phyloP scores from a whole-genome alignment of 192 early-diverging fungal species.

The Coemansia sp. region DNA sequence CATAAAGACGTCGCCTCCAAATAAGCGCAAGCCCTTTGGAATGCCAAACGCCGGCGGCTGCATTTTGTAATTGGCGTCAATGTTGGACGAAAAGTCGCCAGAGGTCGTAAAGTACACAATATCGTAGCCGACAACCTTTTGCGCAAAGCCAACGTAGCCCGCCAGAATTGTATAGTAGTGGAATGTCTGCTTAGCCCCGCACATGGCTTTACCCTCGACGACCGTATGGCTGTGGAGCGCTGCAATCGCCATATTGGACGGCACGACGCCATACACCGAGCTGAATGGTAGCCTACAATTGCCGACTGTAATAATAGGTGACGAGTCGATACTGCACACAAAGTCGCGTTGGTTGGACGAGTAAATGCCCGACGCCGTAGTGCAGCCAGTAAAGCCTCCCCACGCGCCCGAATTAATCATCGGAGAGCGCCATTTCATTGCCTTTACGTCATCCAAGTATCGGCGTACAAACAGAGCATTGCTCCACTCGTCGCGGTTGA shows the following conservation, averaged over 20 bases:
- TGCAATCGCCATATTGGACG: slow-evolving; percentile 12
- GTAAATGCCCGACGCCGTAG: slow-evolving; percentile 15
- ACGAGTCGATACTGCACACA: slow-evolving; percentile 21
- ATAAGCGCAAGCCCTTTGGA: not conserved
- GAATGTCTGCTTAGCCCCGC: slow-evolving; percentile 10
- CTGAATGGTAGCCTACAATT: slow-evolving; percentile 22
- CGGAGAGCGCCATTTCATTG: slow-evolving; percentile 10
- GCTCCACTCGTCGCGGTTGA: slow-evolving; percentile 16
- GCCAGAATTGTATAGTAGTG: slow-evolving; percentile 22
- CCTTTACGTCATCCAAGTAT: not conserved
- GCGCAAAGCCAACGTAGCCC: slow-evolving; percentile 24
- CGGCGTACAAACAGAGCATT: slow-evolving; percentile 15
- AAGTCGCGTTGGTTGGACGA: slow-evolving; percentile 24
- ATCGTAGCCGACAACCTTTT: slow-evolving; percentile 13
- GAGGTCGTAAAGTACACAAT: slow-evolving; percentile 8
- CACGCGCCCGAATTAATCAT: not conserved
- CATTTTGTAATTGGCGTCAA: slow-evolving; percentile 10
- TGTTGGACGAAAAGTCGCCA: not conserved
- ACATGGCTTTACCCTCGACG: slow-evolving; percentile 14
- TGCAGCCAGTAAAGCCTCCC: slow-evolving; percentile 13
- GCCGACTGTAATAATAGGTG: not conserved
- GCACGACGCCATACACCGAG: slow-evolving; percentile 10
- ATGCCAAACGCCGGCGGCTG: not conserved
- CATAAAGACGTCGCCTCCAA: not conserved
- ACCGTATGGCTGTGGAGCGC: slow-evolving; percentile 26